phyloP scores from a whole-genome alignment of 768 basidiomycete genomes.

The Megacollybia marginata region DNA sequence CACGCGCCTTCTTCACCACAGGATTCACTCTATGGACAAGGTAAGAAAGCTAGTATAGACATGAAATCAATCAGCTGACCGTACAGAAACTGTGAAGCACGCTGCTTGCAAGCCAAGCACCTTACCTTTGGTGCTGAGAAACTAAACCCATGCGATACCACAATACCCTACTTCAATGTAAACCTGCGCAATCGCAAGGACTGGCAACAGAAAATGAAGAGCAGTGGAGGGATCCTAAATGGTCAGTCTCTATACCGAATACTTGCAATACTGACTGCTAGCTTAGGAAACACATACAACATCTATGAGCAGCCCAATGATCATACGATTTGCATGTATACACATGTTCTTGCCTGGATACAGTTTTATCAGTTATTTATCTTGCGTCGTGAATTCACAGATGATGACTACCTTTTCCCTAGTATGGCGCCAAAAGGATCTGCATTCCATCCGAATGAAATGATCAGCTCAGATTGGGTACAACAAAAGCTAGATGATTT shows the following conservation, averaged over 20 bases:
- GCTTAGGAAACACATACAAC: background rate
- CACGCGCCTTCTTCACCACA: background rate
- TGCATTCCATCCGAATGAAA: background rate
- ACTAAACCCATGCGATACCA: background rate
- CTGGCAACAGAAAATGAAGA: background rate
- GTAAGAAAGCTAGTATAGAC: background rate
- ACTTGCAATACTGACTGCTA: background rate
- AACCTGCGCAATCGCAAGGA: background rate
- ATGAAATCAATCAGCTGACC: background rate
- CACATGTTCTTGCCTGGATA: background rate
- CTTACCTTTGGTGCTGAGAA: background rate
- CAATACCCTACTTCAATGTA: background rate
- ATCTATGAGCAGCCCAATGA: background rate
- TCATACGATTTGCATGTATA: background rate
- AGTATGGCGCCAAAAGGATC: background rate
- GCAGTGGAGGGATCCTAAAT: background rate
- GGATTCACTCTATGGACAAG: background rate
- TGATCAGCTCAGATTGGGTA: background rate
- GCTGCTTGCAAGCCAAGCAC: background rate
- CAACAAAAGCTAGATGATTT: background rate
- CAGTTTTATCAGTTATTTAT: background rate
- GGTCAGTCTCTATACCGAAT: background rate
- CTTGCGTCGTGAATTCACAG: background rate
- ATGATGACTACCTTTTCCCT: background rate
- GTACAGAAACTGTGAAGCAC: background rate